Evolutionary conservation across 2,329 filamentous ascomycete genomes (phyloP).

Genomic region (Coniochaeta ligniaria): DNA sequence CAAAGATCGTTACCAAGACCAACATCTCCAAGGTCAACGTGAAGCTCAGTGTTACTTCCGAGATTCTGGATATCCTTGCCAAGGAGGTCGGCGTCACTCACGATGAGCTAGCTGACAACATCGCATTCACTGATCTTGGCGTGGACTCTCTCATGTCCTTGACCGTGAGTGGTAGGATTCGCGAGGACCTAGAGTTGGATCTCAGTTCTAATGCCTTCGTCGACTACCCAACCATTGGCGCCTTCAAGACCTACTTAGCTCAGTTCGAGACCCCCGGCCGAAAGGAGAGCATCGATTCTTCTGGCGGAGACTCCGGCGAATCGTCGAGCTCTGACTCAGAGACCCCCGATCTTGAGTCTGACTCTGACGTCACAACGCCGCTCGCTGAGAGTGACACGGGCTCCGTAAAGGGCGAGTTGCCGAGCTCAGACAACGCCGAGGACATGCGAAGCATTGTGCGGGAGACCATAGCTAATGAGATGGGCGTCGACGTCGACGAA

Average conservation of each 20-base stretch:
- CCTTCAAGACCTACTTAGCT: slow-evolving; percentile 38
- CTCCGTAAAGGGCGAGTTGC: slow-evolving; percentile 32
- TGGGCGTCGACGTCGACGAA: slow-evolving; percentile 63
- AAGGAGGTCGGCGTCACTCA: slow-evolving; percentile 48
- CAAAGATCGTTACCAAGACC: slow-evolving; percentile 33
- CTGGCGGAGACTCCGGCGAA: slow-evolving; percentile 25
- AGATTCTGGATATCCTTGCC: slow-evolving; percentile 46
- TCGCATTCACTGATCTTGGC: slow-evolving; percentile 49
- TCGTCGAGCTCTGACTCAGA: slow-evolving; percentile 30
- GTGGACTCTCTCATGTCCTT: slow-evolving; percentile 57
- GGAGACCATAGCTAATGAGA: slow-evolving; percentile 62
- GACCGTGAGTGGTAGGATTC: slow-evolving; percentile 48
- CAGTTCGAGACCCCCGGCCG: slow-evolving; percentile 27
- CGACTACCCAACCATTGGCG: slow-evolving; percentile 45
- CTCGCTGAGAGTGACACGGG: slow-evolving; percentile 44
- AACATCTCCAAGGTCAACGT: slow-evolving; percentile 43
- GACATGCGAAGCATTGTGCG: slow-evolving; percentile 48
- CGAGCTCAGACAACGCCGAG: slow-evolving; percentile 30
- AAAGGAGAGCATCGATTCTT: slow-evolving; percentile 13
- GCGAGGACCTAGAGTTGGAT: slow-evolving; percentile 50
- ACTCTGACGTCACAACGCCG: slow-evolving; percentile 46
- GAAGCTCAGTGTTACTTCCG: slow-evolving; percentile 37
- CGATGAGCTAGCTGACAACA: slow-evolving; percentile 49
- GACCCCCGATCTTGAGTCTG: slow-evolving; percentile 36
- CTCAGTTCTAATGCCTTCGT: slow-evolving; percentile 46